Evolutionary conservation across 768 basidiomycete species (phyloP).

Genomic region (Sarcomyxa edulis): DNA sequence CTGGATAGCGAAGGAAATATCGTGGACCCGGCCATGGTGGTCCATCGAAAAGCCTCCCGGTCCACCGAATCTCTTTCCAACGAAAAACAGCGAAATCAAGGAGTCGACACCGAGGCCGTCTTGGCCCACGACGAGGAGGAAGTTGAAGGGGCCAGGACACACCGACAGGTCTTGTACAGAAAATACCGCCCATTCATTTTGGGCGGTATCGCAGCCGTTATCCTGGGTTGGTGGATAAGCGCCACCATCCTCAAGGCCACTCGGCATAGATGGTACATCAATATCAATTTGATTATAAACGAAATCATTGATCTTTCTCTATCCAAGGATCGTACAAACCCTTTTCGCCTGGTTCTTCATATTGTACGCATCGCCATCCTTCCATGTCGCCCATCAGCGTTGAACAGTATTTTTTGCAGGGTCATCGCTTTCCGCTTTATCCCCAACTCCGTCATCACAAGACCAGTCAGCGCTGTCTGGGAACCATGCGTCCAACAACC

Average conservation of each 20-base stretch:
- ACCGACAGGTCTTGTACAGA: slow-evolving; percentile 11
- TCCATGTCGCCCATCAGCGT: background rate
- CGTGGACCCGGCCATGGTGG: too few species aligned
- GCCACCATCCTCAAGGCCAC: slow-evolving; percentile 64
- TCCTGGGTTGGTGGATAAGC: slow-evolving; percentile 86
- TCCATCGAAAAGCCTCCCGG: too few species aligned
- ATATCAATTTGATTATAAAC: too few species aligned
- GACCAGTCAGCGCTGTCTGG: slow-evolving; percentile 74
- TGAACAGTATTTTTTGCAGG: slow-evolving; percentile 22
- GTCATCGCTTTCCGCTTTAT: slow-evolving; percentile 85
- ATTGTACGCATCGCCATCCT: slow-evolving; percentile 35
- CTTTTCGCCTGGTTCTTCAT: slow-evolving; percentile 83
- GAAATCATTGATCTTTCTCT: slow-evolving; percentile 4
- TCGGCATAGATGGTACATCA: slow-evolving; percentile 71
- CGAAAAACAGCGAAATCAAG: slow-evolving; percentile 15
- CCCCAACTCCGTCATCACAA: slow-evolving; percentile 62
- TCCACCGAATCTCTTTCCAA: slow-evolving; percentile 15
- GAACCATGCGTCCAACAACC: slow-evolving; percentile 57
- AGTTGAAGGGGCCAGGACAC: slow-evolving; percentile 9
- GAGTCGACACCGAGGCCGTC: slow-evolving; percentile 14
- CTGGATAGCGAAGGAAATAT: too few species aligned
- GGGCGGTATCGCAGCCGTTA: slow-evolving; percentile 46
- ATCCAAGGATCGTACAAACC: slow-evolving; percentile 69
- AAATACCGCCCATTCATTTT: slow-evolving; percentile 43
- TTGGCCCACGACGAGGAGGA: slow-evolving; percentile 18